phyloP scores from a whole-genome alignment of 164 flowering plant genomes.

The Berberis vulgaris region DNA sequence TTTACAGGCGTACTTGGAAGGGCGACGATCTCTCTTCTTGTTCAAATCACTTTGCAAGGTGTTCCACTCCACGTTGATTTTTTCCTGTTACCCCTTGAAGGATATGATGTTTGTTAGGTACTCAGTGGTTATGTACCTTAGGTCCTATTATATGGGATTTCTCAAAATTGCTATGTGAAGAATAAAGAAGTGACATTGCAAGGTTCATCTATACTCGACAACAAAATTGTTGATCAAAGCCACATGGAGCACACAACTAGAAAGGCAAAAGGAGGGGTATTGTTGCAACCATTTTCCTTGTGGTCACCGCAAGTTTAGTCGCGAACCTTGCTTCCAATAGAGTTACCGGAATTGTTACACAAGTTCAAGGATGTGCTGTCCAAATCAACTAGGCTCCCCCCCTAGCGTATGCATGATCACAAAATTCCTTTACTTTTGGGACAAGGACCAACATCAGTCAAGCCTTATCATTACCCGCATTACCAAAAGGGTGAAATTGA shows the following conservation, averaged over 20 bases:
- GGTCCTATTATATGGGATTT: conserved; percentile 3
- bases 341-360: neutral
- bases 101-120: conserved; percentile 1
- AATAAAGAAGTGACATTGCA: neutral
- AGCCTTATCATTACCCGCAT: neutral
- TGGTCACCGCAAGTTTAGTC: neutral
- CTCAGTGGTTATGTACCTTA: neutral
- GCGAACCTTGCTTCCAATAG: neutral
- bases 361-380: neutral
- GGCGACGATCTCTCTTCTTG: neutral
- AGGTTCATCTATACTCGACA: neutral
- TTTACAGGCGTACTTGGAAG: neutral
- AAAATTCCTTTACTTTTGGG: neutral
- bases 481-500: neutral
- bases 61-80: neutral
- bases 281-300: neutral
- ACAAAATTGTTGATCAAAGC: neutral
- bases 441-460: neutral
- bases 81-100: neutral
- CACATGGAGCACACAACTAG: neutral
- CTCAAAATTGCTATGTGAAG: neutral
- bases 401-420: neutral
- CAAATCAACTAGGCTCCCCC: neutral
- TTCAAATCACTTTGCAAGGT: neutral
- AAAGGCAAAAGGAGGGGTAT: neutral